These are phyloP conservation scores for Tephrocybe sp. DNA, from an alignment of 768 basidiomycete genomes.

Conservation along the genomic window DNA sequence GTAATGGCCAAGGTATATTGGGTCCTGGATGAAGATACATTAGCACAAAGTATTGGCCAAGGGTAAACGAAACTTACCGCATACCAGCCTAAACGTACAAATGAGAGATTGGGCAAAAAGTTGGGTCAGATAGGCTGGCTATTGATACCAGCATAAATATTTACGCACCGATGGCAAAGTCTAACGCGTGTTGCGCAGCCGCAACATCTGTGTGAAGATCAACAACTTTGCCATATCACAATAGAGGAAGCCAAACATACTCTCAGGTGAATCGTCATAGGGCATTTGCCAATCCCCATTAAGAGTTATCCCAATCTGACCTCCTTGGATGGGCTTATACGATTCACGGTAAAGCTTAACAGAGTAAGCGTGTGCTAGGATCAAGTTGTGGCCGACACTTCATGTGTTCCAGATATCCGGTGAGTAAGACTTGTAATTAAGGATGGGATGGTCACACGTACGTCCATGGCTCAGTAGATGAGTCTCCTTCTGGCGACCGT, in stretches of 20 bases:
- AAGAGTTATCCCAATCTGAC: conserved; percentile 75
- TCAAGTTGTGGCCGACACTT: conserved; percentile 66
- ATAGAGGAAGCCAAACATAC: conserved; percentile 34
- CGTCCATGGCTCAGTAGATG: conserved; percentile 70
- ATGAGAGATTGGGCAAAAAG: conserved; percentile 25
- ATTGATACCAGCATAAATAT: background rate
- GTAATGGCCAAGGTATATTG: conserved; percentile 71
- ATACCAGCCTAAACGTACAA: conserved; percentile 47
- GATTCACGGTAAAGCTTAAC: conserved; percentile 64
- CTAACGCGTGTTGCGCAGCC: conserved; percentile 70
- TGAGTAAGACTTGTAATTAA: background rate
- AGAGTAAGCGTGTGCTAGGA: conserved; percentile 67
- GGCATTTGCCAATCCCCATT: conserved; percentile 78
- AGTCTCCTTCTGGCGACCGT: conserved; percentile 59
- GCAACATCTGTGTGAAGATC: conserved; percentile 45
- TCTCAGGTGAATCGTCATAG: conserved; percentile 64
- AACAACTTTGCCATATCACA: background rate
- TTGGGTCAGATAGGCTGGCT: conserved; percentile 17
- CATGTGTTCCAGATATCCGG: background rate
- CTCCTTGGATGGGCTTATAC: conserved; percentile 61
- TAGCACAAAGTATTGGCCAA: background rate
- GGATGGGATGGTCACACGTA: conserved; percentile 27
- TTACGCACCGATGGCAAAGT: conserved; percentile 61
- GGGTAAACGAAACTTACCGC: conserved; percentile 36
- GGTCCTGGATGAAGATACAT: conserved; percentile 38